phyloP scores from a whole-genome alignment of 2,329 filamentous ascomycete species.

The Diaporthe caulivora region DNA sequence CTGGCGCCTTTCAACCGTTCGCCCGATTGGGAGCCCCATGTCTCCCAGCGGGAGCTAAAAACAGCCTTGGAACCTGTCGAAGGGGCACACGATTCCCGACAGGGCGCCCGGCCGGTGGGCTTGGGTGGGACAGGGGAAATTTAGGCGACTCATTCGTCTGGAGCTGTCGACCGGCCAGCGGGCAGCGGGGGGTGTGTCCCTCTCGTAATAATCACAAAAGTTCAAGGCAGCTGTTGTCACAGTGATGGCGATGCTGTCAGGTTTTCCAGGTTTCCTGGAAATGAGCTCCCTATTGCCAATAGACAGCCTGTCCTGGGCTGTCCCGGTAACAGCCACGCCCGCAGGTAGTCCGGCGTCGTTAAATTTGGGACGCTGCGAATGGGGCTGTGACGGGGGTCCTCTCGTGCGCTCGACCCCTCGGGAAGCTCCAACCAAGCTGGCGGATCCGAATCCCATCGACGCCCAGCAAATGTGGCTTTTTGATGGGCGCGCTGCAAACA shows the following conservation, averaged over 20 bases:
- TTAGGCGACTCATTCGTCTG: constrained; percentile 34
- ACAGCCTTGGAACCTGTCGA: constrained; percentile 41
- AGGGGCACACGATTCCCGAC: constrained; percentile 40
- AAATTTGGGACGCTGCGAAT: constrained; percentile 14
- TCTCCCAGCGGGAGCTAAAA: constrained; percentile 46
- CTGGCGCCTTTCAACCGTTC: constrained; percentile 15
- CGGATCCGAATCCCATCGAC: constrained; percentile 5
- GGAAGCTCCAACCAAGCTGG: constrained; percentile 29
- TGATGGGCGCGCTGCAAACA: background rate
- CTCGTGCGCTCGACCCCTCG: background rate
- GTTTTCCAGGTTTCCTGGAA: constrained; percentile 9
- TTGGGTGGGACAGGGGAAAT: constrained; percentile 40
- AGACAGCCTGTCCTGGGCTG: constrained; percentile 26
- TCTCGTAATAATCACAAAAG: constrained; percentile 31
- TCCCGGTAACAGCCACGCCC: constrained; percentile 24
- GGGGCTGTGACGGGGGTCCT: constrained; percentile 13
- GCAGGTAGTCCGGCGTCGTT: constrained; percentile 13
- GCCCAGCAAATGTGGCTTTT: constrained; percentile 2
- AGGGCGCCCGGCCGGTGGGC: constrained; percentile 15
- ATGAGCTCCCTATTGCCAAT: constrained; percentile 20
- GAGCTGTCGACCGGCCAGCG: constrained; percentile 9
- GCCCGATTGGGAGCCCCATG: constrained; percentile 30
- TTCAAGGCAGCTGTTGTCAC: constrained; percentile 23
- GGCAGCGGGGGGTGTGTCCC: background rate
- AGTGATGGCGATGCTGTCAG: constrained; percentile 1